Base-by-base conservation (phyloP, 2,329 filamentous ascomycete species). In the Aureobasidium uvarum region DNA sequence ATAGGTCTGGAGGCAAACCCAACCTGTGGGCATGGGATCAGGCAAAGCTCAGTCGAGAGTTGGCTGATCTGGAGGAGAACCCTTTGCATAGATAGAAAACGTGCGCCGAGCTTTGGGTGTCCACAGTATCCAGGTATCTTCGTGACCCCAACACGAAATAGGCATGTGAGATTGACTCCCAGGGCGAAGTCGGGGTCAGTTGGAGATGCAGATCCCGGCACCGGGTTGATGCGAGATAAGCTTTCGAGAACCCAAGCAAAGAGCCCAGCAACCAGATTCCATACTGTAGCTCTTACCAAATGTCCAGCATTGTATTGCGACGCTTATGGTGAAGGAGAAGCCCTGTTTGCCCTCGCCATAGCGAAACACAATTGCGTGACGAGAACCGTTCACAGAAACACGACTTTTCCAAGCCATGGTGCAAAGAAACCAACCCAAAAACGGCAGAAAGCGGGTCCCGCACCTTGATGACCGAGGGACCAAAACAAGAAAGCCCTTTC, bases 361-460 rank as follows among this genome's bases (percentile, higher is more conserved):
- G n/a, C 8, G 7, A 11, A 20, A 14, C 28, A 31, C 11, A 39
- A 62, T 62, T 62, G 58, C 58, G 58, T 62, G 58, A 62, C 45
- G 25, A 23, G 14, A 28, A 7, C 31, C 58, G 43, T 62, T 62
- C 16, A 20, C 16, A 25, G 20, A 50, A 38, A 48, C 20, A 48
- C 36, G 31, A 38, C 13, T 10, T 5, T 28, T n/a, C 11, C 58
- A 38, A 39, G 45, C 43, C 43, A 48, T 33, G 18, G 58, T 62
- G 43, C 7, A 39, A 33, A 16, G 20, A 39, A 48, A 13, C 56
- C 58, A 62, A 13, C 39, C 58, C 58, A 14, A 20, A 62, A 48
- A 8, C 58, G 58, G 58, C 13, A 50, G 31, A 62, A 60, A 62
- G 58, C 43, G 58, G 58, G 58, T 50, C 56, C 56, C 28, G 2